Percentiles rank a stretch among this genome's conserved stretches.
Conservation (phyloP, 2,329 filamentous ascomycete species). For the Rugonectria rugulosa region DNA sequence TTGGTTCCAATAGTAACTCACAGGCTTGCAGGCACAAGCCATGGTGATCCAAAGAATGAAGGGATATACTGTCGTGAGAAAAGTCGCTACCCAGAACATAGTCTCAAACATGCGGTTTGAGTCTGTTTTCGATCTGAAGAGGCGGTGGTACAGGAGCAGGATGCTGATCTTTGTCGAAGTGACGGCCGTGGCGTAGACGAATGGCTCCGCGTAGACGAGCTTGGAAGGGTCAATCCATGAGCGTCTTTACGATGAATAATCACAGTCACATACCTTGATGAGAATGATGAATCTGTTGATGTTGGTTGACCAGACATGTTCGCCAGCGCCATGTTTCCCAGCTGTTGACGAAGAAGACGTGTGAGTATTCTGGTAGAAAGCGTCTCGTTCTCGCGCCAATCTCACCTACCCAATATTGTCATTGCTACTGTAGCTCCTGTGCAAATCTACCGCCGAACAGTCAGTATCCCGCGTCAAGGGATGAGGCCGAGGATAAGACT, state of each 20-base stretch:
- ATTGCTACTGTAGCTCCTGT: conserved; percentile 15
- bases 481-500: not conserved
- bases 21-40: conserved; percentile 15
- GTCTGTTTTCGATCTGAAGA: conserved; percentile 19
- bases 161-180: conserved; percentile 22
- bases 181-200: conserved; percentile 18
- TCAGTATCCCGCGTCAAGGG: not conserved
- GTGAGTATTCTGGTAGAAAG: not conserved
- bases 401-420: conserved; percentile 14
- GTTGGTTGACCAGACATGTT: conserved; percentile 18
- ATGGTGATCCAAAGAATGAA: conserved; percentile 24
- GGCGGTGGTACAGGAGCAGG: conserved; percentile 19
- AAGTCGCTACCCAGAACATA: conserved; percentile 6
- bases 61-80: conserved; percentile 8
- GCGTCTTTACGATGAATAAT: not conserved
- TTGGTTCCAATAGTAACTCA: conserved; percentile 24
- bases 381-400: not conserved
- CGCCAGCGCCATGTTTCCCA: conserved; percentile 18
- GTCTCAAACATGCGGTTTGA: conserved; percentile 7
- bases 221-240: not conserved
- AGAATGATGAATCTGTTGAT: conserved; percentile 13
- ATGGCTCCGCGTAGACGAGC: conserved; percentile 20
- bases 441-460: not conserved
- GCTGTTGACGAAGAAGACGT: not conserved
- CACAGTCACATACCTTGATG: conserved; percentile 13